phyloP scores from a whole-genome alignment of 441 rosid species.

The Arabidopsis hybrid region DNA sequence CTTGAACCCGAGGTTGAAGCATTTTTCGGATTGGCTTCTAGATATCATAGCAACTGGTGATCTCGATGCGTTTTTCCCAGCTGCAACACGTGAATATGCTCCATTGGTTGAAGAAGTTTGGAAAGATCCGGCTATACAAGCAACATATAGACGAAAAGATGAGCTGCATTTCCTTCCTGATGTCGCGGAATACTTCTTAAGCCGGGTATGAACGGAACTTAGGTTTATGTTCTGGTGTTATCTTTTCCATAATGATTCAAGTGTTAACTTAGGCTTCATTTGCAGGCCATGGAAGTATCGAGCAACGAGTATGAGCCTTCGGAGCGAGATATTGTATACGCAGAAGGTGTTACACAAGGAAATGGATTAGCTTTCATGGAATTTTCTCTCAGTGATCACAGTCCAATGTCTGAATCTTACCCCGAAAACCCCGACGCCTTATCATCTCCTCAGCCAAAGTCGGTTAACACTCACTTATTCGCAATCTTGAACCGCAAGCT shows the following conservation, averaged over 20 bases:
- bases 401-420: conserved; percentile 93
- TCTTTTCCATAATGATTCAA: not conserved
- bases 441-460: conserved; percentile 71
- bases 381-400: conserved; percentile 86
- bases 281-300: conserved; percentile 97
- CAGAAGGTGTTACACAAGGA: conserved; percentile 99
- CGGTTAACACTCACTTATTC: not conserved
- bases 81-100: conserved; percentile 99
- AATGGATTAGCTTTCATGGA: conserved; percentile 97
- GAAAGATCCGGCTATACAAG: conserved; percentile 98
- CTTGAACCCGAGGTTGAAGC: conserved; percentile 92
- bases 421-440: conserved; percentile 72
- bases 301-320: conserved; percentile 99
- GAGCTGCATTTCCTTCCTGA: conserved; percentile 99
- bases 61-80: conserved; percentile 98
- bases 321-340: conserved; percentile 86
- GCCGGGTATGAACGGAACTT: conserved; percentile 64
- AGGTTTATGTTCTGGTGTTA: not conserved
- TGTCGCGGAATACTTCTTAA: conserved; percentile 91
- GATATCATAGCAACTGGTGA: conserved; percentile 99
- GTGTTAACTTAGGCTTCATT: conserved; percentile 32
- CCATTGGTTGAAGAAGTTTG: conserved; percentile 98
- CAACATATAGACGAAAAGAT: conserved; percentile 81
- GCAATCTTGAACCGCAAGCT: not conserved
- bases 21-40: conserved; percentile 98